Evolutionary conservation across 805 yeast species (phyloP), one percentile per base, ranked within the genome.

Genomic region (Millerago galiae): DNA sequence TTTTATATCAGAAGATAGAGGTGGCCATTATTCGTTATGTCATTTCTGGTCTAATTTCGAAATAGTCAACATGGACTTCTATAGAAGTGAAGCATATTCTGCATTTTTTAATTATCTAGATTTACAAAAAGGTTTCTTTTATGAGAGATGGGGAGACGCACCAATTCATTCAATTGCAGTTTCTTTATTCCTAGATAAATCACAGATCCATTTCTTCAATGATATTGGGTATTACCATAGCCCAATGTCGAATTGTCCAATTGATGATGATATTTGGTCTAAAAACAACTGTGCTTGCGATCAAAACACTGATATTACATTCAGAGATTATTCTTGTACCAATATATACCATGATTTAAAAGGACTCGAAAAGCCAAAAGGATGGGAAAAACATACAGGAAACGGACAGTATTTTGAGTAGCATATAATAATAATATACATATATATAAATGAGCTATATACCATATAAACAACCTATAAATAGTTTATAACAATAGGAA

Each of bases 91-190:
- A 31, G 69, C 72, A 16, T 84, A 83, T 61, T 65, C 69, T 35
- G 67, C 71, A 10, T 83, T 74, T 61, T 84, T 84, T 58, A 67
- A 82, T 17, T 66, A 66, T 56, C 65, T 85, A 35, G 95, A 85
- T 57, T 47, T 61, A 38, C 60, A 74, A 3, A 95, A 95, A 44
- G 95, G 95, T 1, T 85, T 85, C 60, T 85, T 77, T 60, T 83
- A 84, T 58, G 93, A 87, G 64, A 71, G 96, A 50, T 87, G 95
- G 95, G 96, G 96, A 16, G 96, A 87, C 63, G 95, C 95, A 0
- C 95, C 95, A 6, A 75, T 86, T 13, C 95, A 86, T 63, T 77
- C 95, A 1, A 72, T 86, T 40, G 95, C 85, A 8, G 84, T 79
- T 2, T 63, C 88, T 1, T 62, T 81, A 35, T 71, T 83, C 53